phyloP scores from a whole-genome alignment of 1,139 yeast species.

The Blastobotrys arbuscula region DNA sequence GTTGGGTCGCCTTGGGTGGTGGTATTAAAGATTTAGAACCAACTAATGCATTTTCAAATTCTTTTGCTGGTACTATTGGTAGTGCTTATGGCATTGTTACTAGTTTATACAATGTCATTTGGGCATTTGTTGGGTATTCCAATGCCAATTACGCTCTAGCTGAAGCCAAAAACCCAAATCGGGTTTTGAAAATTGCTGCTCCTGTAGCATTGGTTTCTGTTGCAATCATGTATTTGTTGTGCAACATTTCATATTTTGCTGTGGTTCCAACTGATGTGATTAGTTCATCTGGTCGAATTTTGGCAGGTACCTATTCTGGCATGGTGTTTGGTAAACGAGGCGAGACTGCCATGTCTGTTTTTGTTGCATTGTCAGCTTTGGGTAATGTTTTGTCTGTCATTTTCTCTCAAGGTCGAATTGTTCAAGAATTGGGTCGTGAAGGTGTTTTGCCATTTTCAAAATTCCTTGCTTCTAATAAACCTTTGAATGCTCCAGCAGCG shows the following conservation, averaged over 20 bases:
- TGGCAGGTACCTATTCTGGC: slow-evolving; percentile 70
- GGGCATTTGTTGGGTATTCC: slow-evolving; percentile 52
- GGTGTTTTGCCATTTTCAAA: slow-evolving; percentile 64
- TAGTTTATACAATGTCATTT: slow-evolving; percentile 72
- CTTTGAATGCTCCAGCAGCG: slow-evolving; percentile 52
- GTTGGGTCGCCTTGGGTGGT: slow-evolving; percentile 78
- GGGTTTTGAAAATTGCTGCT: slow-evolving; percentile 64
- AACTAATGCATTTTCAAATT: slow-evolving; percentile 56
- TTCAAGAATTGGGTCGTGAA: slow-evolving; percentile 69
- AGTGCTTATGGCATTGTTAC: slow-evolving; percentile 78
- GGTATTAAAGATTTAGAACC: slow-evolving; percentile 47
- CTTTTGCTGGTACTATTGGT: slow-evolving; percentile 49
- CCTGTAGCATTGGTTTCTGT: slow-evolving; percentile 60
- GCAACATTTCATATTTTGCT: slow-evolving; percentile 66
- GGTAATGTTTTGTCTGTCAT: slow-evolving; percentile 78
- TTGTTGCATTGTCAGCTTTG: slow-evolving; percentile 67
- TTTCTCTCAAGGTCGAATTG: slow-evolving; percentile 71
- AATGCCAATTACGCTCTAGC: slow-evolving; percentile 80
- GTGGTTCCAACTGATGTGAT: slow-evolving; percentile 65
- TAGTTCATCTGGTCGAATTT: slow-evolving; percentile 56
- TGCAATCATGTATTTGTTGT: slow-evolving; percentile 59
- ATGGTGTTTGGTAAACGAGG: slow-evolving; percentile 65
- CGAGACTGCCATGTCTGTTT: slow-evolving; percentile 62
- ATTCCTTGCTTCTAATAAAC: slow-evolving; percentile 48
- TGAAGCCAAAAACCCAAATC: slow-evolving; percentile 66